phyloP scores from a whole-genome alignment of 1,284 basidiomycete genomes.

The Heterobasidion parviporum region DNA sequence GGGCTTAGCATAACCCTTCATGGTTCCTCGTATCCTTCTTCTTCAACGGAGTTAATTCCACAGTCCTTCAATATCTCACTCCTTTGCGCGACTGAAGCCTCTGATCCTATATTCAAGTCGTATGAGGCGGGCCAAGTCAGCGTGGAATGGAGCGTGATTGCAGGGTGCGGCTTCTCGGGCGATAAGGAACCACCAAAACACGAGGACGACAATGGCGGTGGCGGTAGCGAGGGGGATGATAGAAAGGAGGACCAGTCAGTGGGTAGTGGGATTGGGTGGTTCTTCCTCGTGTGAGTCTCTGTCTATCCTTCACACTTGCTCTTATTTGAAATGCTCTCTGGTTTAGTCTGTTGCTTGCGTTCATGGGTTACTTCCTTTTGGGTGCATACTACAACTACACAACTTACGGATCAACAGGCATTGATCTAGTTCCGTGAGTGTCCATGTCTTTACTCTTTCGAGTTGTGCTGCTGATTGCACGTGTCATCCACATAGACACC shows the following conservation, averaged over 20 bases:
- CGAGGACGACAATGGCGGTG: slow-evolving; percentile 22
- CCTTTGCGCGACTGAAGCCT: slow-evolving; percentile 39
- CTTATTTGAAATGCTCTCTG: neutral
- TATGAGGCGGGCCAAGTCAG: slow-evolving; percentile 50
- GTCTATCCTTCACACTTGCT: neutral
- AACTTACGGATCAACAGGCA: slow-evolving; percentile 71
- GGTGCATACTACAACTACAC: slow-evolving; percentile 82
- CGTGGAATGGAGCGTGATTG: slow-evolving; percentile 52
- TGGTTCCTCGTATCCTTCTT: slow-evolving; percentile 52
- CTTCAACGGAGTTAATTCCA: slow-evolving; percentile 25
- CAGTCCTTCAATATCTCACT: slow-evolving; percentile 58
- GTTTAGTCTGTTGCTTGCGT: slow-evolving; percentile 54
- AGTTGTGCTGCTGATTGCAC: slow-evolving; percentile 4
- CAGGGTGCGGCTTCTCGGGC: slow-evolving; percentile 38
- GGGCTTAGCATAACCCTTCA: slow-evolving; percentile 52
- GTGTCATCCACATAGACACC: slow-evolving; percentile 43
- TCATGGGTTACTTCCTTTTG: slow-evolving; percentile 60
- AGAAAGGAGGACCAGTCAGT: slow-evolving; percentile 27
- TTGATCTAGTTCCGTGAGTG: slow-evolving; percentile 73
- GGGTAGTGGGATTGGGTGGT: slow-evolving; percentile 76
- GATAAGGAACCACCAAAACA: slow-evolving; percentile 23
- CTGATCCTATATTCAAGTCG: slow-evolving; percentile 43
- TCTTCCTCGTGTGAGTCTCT: slow-evolving; percentile 67
- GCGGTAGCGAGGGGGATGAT: slow-evolving; percentile 23
- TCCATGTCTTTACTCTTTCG: slow-evolving; percentile 2